Evolutionary conservation across 257 asterid species (phyloP), one percentile per base, ranked within the genome.

Genomic region (Schizonepeta tenuifolia): DNA sequence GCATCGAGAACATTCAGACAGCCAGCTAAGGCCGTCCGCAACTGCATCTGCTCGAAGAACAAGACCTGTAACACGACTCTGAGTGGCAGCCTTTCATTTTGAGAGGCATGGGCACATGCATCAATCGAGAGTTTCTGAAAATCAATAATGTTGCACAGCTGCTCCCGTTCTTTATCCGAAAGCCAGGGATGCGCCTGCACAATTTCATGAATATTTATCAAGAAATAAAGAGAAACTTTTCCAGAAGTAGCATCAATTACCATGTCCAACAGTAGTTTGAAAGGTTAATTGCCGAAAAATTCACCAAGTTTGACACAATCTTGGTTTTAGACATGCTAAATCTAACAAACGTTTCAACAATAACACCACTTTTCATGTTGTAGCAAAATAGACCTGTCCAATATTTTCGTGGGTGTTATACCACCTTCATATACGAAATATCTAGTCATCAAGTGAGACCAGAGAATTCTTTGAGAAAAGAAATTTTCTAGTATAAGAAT

Each of bases 21-120:
- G 72, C 97, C 86, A 15, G 97, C 93, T 73, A 95, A 78, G 75
- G 99, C 92, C 36, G 92, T 83, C 80, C 91, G 81, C 79, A 95
- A 57, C 65, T 92, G 99, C 89, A 95, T 79, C 79, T 95, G 99
- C 83, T 92, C 99, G 44, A 95, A 87, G 83, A 92, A 95, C 69
- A 95, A 79, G 77, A 95, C 97, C 78, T 95, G 98, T 70, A 95
- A 83, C 68, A 92, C 70, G 62, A 92, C 78, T 77, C 99, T 86
- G 69, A 95, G 96, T 4, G 99, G 98, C 65, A 94, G 80, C 74
- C 96, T 82, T 70, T 88, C 88, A 9, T 90, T 95, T 75, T 95
- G 99, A 58, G 99, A 95, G 63, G 99, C 99, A 75, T 95, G 98
- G 28, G 98, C 90, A 56, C 98, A 95, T 12, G 98, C 98, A 80